These are phyloP conservation scores for Suillus discolor DNA, from an alignment of 768 basidiomycete species.

Conservation along the genomic window DNA sequence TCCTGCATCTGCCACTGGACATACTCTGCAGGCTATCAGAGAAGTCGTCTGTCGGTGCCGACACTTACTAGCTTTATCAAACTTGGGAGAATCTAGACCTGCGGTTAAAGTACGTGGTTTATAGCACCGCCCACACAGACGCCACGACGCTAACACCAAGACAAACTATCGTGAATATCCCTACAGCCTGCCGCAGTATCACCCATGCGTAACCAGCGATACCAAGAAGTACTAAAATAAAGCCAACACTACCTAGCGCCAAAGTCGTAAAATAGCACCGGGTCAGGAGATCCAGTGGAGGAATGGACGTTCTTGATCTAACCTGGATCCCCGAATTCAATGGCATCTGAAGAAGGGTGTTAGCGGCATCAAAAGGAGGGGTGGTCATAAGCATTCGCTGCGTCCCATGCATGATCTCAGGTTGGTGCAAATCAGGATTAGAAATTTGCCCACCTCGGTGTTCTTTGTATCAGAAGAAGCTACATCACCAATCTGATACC, in stretches of 20 bases:
- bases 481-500: slow-evolving; percentile 26
- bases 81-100: too few relatives aligned
- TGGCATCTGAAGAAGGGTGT: neutral
- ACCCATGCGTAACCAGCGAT: slow-evolving; percentile 29
- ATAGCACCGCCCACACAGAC: slow-evolving; percentile 28
- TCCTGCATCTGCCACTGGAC: too few relatives aligned
- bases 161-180: slow-evolving; percentile 30
- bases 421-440: neutral
- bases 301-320: neutral
- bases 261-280: slow-evolving; percentile 32
- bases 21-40: too few relatives aligned
- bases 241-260: slow-evolving; percentile 25
- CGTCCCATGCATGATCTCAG: neutral
- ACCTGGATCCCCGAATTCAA: neutral
- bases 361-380: neutral
- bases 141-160: slow-evolving; percentile 22
- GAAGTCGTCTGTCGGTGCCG: too few relatives aligned
- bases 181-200: slow-evolving; percentile 23
- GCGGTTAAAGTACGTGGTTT: neutral
- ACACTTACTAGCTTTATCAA: too few relatives aligned
- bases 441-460: neutral
- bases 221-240: slow-evolving; percentile 27
- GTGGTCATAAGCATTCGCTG: neutral
- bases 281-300: slow-evolving; percentile 24
- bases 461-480: neutral